Evolutionary conservation across 2,329 filamentous ascomycete species (phyloP).

Genomic region (Chrysosporium queenslandicum): DNA sequence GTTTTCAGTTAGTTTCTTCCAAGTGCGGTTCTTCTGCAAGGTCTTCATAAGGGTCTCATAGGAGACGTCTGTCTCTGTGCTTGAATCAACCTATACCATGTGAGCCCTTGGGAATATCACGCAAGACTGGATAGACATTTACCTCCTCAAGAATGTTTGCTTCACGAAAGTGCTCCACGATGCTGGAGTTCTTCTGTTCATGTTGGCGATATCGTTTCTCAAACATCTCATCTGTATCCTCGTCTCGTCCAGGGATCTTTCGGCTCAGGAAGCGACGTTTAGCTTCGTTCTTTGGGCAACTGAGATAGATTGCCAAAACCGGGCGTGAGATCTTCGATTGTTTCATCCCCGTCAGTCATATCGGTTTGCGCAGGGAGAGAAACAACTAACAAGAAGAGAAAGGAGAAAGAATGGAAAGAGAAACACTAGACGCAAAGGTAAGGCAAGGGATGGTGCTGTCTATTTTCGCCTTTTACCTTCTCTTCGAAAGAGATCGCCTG

Average conservation of each 20-base stretch:
- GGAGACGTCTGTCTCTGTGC: conserved; percentile 6
- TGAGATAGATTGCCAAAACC: conserved; percentile 16
- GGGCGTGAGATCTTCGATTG: neutral
- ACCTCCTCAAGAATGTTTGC: conserved; percentile 11
- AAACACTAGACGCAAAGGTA: too few species aligned
- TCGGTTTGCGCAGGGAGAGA: neutral
- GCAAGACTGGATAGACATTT: too few species aligned
- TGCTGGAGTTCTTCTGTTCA: conserved; percentile 13
- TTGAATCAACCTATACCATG: conserved; percentile 12
- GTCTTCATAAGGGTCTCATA: neutral
- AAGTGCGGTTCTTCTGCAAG: neutral
- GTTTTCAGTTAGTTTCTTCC: neutral
- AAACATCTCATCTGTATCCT: conserved; percentile 17
- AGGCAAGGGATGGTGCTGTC: too few species aligned
- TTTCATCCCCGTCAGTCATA: neutral
- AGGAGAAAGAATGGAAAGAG: too few species aligned
- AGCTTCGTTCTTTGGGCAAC: conserved; percentile 16
- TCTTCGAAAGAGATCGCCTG: conserved; percentile 13
- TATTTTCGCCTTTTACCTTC: too few species aligned
- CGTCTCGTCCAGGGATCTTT: conserved; percentile 12
- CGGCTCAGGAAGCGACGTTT: conserved; percentile 14
- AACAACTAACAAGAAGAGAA: too few species aligned
- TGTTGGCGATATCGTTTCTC: conserved; percentile 17
- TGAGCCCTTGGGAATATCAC: too few species aligned
- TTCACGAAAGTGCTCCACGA: conserved; percentile 11